Conservation (phyloP, 2,329 filamentous ascomycete species). For the Sclerotiophoma versabilis region DNA sequence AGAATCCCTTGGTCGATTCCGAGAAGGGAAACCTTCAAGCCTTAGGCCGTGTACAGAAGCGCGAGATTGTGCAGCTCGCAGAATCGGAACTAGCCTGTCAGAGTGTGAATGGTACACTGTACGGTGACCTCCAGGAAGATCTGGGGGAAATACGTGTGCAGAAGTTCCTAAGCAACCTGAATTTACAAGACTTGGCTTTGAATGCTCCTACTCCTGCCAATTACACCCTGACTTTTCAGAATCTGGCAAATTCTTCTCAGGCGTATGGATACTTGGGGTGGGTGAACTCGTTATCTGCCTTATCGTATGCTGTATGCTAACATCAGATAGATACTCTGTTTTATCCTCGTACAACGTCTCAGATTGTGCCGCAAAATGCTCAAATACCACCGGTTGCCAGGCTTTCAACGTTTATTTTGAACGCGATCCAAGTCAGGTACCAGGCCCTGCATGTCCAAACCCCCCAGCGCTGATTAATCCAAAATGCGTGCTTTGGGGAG, state of each 20-base stretch:
- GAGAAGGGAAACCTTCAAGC: background rate
- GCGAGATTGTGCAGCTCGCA: background rate
- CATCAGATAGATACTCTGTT: background rate
- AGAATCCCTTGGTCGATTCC: background rate
- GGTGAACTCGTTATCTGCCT: background rate
- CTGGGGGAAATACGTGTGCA: background rate
- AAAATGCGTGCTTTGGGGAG: slow-evolving; percentile 3
- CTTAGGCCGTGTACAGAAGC: background rate
- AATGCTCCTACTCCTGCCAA: background rate
- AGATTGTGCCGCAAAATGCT: background rate
- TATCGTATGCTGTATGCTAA: background rate
- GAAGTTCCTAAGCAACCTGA: background rate
- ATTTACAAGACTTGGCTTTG: background rate
- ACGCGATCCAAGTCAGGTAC: background rate
- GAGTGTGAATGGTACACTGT: background rate
- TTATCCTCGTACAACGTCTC: background rate
- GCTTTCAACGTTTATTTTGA: slow-evolving; percentile 6
- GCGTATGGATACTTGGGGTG: slow-evolving; percentile 5
- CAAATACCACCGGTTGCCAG: background rate
- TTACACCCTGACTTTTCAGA: background rate
- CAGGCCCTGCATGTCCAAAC: background rate
- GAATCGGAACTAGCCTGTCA: background rate
- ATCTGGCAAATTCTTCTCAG: background rate
- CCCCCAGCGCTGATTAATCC: background rate
- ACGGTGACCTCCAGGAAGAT: background rate